phyloP scores from a whole-genome alignment of 345 rosid genomes.

The Cardamine resedifolia region DNA sequence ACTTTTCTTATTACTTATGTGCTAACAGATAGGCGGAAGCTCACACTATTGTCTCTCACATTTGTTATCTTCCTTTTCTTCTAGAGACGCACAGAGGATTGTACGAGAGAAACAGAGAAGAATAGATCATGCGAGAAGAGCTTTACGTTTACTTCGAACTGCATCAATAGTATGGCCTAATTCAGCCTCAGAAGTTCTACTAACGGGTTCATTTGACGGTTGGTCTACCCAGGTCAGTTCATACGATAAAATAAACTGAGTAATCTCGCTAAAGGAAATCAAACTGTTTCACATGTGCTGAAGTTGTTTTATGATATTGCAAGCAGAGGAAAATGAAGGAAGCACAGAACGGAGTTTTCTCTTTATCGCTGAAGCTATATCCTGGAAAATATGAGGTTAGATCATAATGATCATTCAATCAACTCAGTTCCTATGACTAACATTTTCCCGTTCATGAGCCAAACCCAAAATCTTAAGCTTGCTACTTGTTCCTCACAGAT shows the following conservation, averaged over 20 bases:
- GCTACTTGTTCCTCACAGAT: slow-evolving; percentile 49
- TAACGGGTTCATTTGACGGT: slow-evolving; percentile 91
- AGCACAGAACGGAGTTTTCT: slow-evolving; percentile 66
- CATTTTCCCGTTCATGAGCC: neutral
- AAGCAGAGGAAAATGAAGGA: slow-evolving; percentile 88
- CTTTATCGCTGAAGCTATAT: slow-evolving; percentile 65
- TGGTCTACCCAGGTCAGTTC: slow-evolving; percentile 83
- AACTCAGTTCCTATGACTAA: neutral
- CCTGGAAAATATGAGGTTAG: slow-evolving; percentile 91
- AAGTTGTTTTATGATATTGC: slow-evolving; percentile 22
- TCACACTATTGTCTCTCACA: slow-evolving; percentile 5
- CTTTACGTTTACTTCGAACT: slow-evolving; percentile 58
- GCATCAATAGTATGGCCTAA: slow-evolving; percentile 83
- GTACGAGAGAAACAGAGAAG: slow-evolving; percentile 73
- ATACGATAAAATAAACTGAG: neutral
- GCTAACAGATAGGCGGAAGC: neutral
- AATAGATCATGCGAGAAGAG: slow-evolving; percentile 63
- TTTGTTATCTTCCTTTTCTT: slow-evolving; percentile 12
- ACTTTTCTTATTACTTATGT: slow-evolving; percentile 20
- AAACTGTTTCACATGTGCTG: slow-evolving; percentile 2
- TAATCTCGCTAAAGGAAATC: neutral
- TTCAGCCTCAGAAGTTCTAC: slow-evolving; percentile 76
- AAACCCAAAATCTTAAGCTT: slow-evolving; percentile 13
- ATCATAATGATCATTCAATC: neutral
- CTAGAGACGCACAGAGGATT: slow-evolving; percentile 72